Evolutionary conservation across 306 rosid species (phyloP).

Genomic region (Corylus avellana): DNA sequence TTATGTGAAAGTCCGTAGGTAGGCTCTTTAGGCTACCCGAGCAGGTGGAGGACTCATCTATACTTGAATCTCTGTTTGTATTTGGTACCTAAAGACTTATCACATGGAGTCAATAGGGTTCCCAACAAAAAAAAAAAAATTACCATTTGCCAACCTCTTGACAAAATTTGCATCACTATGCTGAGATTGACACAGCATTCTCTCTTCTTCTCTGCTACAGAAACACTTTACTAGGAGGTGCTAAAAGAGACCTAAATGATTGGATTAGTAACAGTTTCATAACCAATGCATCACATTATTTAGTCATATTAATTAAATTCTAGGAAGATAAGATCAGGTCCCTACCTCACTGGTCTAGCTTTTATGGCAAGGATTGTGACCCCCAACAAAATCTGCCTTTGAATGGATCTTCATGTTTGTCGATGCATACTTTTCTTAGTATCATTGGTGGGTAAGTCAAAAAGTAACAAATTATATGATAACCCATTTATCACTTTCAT

Average conservation of each 20-base stretch:
- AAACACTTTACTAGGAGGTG: not conserved
- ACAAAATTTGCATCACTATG: not conserved
- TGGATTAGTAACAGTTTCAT: slow-evolving; percentile 30
- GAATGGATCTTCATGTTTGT: slow-evolving; percentile 34
- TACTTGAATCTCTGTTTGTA: no score
- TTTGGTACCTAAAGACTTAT: not conserved
- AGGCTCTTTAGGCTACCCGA: no score
- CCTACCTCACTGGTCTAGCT: not conserved
- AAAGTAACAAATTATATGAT: slow-evolving; percentile 31
- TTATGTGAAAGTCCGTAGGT: no score
- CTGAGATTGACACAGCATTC: not conserved
- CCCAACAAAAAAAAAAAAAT: not conserved
- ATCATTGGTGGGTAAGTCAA: slow-evolving; percentile 38
- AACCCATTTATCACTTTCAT: slow-evolving; percentile 18
- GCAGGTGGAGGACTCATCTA: no score
- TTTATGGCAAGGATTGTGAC: slow-evolving; percentile 34
- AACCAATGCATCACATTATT: slow-evolving; percentile 29
- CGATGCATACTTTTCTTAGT: slow-evolving; percentile 32
- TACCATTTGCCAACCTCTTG: not conserved
- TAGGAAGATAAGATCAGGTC: slow-evolving; percentile 23
- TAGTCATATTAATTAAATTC: slow-evolving; percentile 23
- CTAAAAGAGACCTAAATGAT: slow-evolving; percentile 39
- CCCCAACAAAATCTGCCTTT: slow-evolving; percentile 33
- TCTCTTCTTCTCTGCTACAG: not conserved
- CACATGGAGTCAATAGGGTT: not conserved